Conservation (phyloP, 2,329 filamentous ascomycete species). For the Cladobotryum mycophilum region DNA sequence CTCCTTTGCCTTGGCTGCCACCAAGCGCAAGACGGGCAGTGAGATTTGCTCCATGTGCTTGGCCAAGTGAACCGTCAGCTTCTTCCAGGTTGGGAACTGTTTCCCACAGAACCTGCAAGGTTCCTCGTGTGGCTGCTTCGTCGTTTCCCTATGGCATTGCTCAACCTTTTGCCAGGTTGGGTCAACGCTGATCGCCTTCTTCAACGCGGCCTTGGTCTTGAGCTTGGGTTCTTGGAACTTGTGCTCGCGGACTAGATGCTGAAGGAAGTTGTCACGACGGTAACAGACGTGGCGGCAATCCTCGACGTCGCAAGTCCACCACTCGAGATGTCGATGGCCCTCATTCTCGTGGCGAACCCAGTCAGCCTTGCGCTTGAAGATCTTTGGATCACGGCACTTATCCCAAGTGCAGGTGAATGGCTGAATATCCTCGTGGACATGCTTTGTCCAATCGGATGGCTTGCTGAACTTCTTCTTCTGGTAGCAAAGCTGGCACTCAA, state of each 20-base stretch:
- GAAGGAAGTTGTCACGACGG: slow-evolving; percentile 85
- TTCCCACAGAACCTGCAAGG: slow-evolving; percentile 84
- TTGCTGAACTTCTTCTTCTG: slow-evolving; percentile 79
- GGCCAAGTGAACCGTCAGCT: slow-evolving; percentile 84
- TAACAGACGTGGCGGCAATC: slow-evolving; percentile 80
- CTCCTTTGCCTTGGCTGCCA: slow-evolving; percentile 39
- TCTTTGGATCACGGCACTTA: slow-evolving; percentile 75
- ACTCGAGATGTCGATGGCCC: slow-evolving; percentile 80
- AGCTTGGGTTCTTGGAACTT: slow-evolving; percentile 76
- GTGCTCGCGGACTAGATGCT: slow-evolving; percentile 87
- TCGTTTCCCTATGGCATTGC: slow-evolving; percentile 65
- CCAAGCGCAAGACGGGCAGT: slow-evolving; percentile 65
- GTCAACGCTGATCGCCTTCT: slow-evolving; percentile 51
- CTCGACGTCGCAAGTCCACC: slow-evolving; percentile 78
- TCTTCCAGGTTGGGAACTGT: slow-evolving; percentile 80
- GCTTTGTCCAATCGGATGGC: slow-evolving; percentile 94
- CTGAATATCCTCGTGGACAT: slow-evolving; percentile 88
- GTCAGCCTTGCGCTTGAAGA: slow-evolving; percentile 91
- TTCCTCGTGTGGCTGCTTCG: slow-evolving; percentile 61
- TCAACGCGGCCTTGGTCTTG: slow-evolving; percentile 65
- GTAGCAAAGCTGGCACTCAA: slow-evolving; percentile 87
- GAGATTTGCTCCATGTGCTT: slow-evolving; percentile 93
- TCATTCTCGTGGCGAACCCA: slow-evolving; percentile 96
- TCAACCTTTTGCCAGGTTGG: slow-evolving; percentile 74
- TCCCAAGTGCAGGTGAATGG: slow-evolving; percentile 91